phyloP scores from a whole-genome alignment of 805 yeast species.

The Wickerhamomyces canadensis region DNA sequence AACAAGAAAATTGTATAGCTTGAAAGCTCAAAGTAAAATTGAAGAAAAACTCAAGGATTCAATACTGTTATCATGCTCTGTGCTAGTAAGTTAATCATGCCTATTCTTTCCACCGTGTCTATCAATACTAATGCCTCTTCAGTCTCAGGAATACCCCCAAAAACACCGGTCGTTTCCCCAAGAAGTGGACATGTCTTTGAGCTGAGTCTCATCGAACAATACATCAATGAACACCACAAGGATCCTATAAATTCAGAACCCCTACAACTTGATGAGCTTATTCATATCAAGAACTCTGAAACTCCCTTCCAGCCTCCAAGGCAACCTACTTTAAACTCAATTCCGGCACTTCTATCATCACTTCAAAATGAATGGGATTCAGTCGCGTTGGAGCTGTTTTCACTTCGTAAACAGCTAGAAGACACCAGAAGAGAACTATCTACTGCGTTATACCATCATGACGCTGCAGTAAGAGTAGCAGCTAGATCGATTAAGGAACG shows the following conservation, averaged over 20 bases:
- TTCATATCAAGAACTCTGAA: constrained; percentile 30
- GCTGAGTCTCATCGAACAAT: constrained; percentile 48
- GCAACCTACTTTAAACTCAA: constrained; percentile 53
- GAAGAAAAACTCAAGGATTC: no score
- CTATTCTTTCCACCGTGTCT: neutral
- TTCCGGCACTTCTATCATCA: constrained; percentile 69
- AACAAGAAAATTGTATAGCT: no score
- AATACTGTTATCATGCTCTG: neutral
- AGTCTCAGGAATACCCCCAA: constrained; percentile 67
- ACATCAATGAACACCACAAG: constrained; percentile 54
- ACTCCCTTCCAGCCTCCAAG: constrained; percentile 30
- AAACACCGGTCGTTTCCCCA: constrained; percentile 72
- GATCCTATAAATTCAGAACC: constrained; percentile 77
- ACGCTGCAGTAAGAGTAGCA: constrained; percentile 87
- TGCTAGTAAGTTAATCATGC: neutral
- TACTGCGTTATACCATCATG: constrained; percentile 74
- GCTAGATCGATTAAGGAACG: constrained; percentile 68
- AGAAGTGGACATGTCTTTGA: constrained; percentile 71
- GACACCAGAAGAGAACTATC: constrained; percentile 68
- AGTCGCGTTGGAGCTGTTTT: constrained; percentile 71
- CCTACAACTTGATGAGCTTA: constrained; percentile 50
- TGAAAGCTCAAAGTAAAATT: no score
- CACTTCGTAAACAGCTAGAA: constrained; percentile 65
- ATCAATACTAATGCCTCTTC: constrained; percentile 4
- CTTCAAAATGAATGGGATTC: constrained; percentile 92